phyloP scores from a whole-genome alignment of 2,329 filamentous ascomycete species.

The Microdochium nivale region DNA sequence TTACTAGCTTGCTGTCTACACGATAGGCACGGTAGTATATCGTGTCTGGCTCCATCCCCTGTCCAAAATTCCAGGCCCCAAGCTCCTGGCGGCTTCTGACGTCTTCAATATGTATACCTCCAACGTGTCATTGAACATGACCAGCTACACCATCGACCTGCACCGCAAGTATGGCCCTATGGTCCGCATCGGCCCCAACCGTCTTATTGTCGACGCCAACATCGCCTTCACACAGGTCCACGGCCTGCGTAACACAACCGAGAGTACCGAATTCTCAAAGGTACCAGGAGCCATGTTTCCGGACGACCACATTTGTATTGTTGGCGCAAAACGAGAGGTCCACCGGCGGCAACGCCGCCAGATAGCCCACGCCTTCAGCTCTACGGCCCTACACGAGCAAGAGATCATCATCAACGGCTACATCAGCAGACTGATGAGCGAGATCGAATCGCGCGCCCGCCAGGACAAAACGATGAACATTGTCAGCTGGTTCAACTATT shows the following conservation, averaged over 20 bases:
- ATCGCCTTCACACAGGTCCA: constrained; percentile 25
- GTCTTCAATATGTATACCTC: not conserved
- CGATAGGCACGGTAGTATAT: too few species aligned
- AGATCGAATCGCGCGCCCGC: constrained; percentile 22
- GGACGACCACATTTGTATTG: constrained; percentile 7
- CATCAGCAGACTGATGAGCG: too few species aligned
- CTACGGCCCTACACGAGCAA: constrained; percentile 22
- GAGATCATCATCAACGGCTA: constrained; percentile 20
- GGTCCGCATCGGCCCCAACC: constrained; percentile 30
- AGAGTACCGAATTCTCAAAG: constrained; percentile 9
- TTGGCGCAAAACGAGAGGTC: constrained; percentile 12
- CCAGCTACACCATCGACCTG: not conserved
- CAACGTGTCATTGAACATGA: not conserved
- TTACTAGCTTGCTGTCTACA: too few species aligned
- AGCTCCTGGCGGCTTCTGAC: not conserved
- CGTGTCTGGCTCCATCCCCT: not conserved
- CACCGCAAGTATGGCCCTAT: too few species aligned
- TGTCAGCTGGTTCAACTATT: constrained; percentile 4
- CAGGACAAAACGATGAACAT: constrained; percentile 28
- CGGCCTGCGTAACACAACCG: constrained; percentile 1
- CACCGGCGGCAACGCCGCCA: constrained; percentile 12
- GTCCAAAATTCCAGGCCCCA: not conserved
- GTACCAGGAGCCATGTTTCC: not conserved
- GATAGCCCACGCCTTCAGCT: constrained; percentile 21
- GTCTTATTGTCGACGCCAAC: constrained; percentile 29